Evolutionary conservation across 768 basidiomycete genomes (phyloP).

Genomic region (Lentinus tigrinus): DNA sequence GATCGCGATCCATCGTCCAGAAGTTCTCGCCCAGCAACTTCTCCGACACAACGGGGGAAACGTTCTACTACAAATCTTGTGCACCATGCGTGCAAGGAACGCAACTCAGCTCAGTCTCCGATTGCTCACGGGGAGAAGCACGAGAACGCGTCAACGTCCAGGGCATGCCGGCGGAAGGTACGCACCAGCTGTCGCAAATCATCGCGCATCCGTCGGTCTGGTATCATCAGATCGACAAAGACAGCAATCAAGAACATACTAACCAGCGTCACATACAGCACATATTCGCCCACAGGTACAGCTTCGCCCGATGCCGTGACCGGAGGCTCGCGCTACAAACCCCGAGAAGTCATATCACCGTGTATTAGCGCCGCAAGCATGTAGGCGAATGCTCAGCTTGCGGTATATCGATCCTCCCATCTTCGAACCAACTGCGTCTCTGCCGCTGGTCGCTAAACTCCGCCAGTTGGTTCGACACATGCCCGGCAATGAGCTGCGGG

Average conservation of each 20-base stretch:
- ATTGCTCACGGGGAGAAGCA: neutral
- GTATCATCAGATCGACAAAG: neutral
- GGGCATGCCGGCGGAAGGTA: neutral
- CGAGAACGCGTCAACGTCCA: neutral
- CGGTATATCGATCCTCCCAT: too few species aligned
- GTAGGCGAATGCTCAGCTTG: too few species aligned
- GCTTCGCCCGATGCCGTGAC: neutral
- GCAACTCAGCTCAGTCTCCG: conserved; percentile 2
- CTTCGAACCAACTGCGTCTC: too few species aligned
- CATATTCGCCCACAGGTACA: neutral
- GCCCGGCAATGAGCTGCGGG: too few species aligned
- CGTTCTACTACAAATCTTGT: neutral
- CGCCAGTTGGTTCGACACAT: too few species aligned
- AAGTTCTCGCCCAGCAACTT: neutral
- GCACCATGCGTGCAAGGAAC: neutral
- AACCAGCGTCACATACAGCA: neutral
- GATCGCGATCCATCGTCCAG: too few species aligned
- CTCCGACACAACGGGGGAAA: neutral
- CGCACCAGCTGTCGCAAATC: neutral
- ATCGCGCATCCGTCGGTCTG: neutral
- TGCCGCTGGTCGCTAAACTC: too few species aligned
- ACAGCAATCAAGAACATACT: neutral
- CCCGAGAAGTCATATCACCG: neutral
- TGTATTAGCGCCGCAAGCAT: neutral
- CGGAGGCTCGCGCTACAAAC: neutral